phyloP scores from a whole-genome alignment of 305 asterid genomes.

The Fraxinus angustifolia region DNA sequence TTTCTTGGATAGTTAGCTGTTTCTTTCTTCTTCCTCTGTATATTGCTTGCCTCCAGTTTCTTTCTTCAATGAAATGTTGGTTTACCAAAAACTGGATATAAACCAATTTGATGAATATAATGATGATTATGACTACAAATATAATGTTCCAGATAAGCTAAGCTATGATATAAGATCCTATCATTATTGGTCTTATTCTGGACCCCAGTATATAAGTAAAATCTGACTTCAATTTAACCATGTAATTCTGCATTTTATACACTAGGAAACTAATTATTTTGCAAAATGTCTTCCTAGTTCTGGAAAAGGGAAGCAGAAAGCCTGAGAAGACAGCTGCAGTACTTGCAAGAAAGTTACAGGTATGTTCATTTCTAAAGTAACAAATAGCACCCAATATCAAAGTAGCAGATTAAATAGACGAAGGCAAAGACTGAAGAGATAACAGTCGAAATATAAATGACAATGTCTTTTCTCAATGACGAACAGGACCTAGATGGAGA shows the following conservation, averaged over 20 bases:
- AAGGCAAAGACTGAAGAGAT: neutral
- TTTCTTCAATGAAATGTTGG: neutral
- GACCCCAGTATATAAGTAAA: neutral
- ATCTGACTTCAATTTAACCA: neutral
- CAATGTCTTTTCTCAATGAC: neutral
- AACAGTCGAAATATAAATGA: neutral
- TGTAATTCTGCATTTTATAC: neutral
- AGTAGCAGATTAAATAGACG: neutral
- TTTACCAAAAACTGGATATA: neutral
- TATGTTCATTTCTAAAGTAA: conserved; percentile 12
- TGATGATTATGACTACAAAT: neutral
- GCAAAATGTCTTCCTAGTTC: conserved; percentile 23
- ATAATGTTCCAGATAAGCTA: neutral
- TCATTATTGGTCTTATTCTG: neutral
- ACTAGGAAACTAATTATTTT: neutral
- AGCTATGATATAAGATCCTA: neutral
- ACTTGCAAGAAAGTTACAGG: conserved; percentile 41
- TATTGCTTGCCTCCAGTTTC: neutral
- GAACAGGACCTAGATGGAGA: neutral
- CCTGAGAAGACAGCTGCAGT: conserved; percentile 39
- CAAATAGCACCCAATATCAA: neutral
- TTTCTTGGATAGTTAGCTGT: neutral
- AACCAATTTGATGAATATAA: neutral
- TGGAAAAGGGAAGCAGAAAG: conserved; percentile 44
- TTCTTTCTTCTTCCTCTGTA: neutral